Conservation (phyloP, 2,329 filamentous ascomycete genomes). For the Epichloe elymi region DNA sequence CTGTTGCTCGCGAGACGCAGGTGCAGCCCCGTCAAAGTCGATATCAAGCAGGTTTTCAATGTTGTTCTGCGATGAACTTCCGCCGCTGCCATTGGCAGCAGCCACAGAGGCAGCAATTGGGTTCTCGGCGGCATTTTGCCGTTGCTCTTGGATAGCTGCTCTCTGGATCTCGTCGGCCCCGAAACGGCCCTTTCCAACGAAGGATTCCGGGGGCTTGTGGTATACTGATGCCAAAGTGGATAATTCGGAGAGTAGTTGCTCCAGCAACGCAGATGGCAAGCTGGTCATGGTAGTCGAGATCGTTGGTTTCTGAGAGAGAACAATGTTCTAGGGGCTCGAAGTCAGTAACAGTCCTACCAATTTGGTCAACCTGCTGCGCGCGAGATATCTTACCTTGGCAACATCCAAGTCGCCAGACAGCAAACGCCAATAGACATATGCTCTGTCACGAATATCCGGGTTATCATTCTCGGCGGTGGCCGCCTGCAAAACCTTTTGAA, state of each 20-base stretch:
- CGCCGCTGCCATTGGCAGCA: slow-evolving; percentile 48
- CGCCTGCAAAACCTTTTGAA: slow-evolving; percentile 86
- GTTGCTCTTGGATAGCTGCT: slow-evolving; percentile 91
- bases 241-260: slow-evolving; percentile 80
- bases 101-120: slow-evolving; percentile 79
- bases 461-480: slow-evolving; percentile 95
- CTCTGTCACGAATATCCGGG: slow-evolving; percentile 89
- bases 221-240: slow-evolving; percentile 95
- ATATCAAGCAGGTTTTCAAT: slow-evolving; percentile 93
- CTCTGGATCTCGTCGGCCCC: slow-evolving; percentile 90
- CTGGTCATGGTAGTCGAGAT: slow-evolving; percentile 92
- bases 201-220: slow-evolving; percentile 98
- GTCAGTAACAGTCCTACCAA: background rate
- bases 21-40: slow-evolving; percentile 85
- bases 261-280: slow-evolving; percentile 68
- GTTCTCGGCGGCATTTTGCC: slow-evolving; percentile 83
- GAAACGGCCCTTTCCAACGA: slow-evolving; percentile 87
- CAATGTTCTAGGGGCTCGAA: slow-evolving; percentile 49
- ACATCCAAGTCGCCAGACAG: slow-evolving; percentile 83
- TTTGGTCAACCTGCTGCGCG: no score
- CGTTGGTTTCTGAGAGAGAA: slow-evolving; percentile 86
- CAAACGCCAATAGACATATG: slow-evolving; percentile 96
- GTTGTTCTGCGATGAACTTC: slow-evolving; percentile 51
- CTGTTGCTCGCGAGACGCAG: slow-evolving; percentile 62
- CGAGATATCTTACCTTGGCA: slow-evolving; percentile 52